phyloP scores from a whole-genome alignment of 169 alveolate species.

The Besnoitia besnoiti region DNA sequence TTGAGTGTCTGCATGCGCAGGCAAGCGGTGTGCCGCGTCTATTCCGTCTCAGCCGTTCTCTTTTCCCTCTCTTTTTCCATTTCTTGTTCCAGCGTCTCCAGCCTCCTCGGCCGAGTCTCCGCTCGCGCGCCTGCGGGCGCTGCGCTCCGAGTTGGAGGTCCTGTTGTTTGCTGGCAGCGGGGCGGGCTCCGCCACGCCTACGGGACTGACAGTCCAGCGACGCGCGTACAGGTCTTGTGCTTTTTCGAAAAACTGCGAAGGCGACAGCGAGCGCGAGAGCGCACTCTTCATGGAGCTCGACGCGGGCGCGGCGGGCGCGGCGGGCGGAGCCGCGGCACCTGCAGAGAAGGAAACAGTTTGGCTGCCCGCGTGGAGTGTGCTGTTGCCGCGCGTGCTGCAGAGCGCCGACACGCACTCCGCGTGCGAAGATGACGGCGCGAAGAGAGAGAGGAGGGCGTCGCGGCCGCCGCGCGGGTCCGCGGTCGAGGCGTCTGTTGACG shows the following conservation, averaged over 20 bases:
- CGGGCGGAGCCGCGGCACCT: not conserved
- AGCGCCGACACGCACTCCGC: too few relatives aligned
- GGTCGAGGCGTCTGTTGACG: not conserved
- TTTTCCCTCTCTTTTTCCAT: too few relatives aligned
- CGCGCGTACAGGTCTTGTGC: not conserved
- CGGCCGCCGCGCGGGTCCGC: not conserved
- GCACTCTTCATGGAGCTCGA: not conserved
- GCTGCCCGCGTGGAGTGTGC: not conserved
- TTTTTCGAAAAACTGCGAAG: not conserved
- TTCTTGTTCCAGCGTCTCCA: not conserved
- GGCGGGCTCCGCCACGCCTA: not conserved
- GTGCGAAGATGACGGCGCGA: not conserved
- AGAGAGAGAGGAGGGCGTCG: not conserved
- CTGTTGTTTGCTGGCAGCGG: not conserved
- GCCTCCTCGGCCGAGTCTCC: not conserved
- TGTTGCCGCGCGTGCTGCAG: not conserved
- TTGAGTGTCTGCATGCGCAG: too few relatives aligned
- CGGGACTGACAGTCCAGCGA: not conserved
- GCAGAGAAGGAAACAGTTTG: not conserved
- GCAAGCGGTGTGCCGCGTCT: too few relatives aligned
- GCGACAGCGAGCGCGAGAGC: not conserved
- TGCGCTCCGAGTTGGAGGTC: not conserved
- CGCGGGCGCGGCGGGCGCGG: too few relatives aligned
- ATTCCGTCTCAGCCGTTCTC: too few relatives aligned
- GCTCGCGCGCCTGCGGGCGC: not conserved